Evolutionary conservation across 257 asterid genomes (phyloP).

Genomic region (Fraxinus quadrangulata): DNA sequence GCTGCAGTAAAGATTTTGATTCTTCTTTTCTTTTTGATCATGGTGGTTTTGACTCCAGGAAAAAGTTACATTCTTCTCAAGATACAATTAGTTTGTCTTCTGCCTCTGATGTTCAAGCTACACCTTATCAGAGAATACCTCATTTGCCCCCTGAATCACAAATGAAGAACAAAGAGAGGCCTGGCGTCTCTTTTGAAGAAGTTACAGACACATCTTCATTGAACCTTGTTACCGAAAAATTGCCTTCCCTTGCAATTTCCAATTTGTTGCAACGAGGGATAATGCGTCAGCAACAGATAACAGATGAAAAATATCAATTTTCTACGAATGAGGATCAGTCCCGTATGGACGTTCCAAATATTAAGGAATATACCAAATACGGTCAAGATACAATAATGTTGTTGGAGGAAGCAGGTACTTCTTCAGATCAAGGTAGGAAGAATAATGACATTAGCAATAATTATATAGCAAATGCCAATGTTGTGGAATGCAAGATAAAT

Average conservation of each 20-base stretch:
- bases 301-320: conserved; percentile 31
- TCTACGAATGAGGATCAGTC: conserved; percentile 31
- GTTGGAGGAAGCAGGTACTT: conserved; percentile 30
- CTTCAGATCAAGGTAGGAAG: conserved; percentile 26
- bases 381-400: conserved; percentile 21
- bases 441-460: conserved; percentile 19
- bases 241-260: conserved; percentile 40
- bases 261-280: conserved; percentile 35
- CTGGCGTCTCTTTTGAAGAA: conserved; percentile 33
- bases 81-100: conserved; percentile 31
- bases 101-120: conserved; percentile 26
- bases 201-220: conserved; percentile 25
- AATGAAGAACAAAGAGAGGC: conserved; percentile 32
- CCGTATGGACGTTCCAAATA: conserved; percentile 25
- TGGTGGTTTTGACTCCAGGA: conserved; percentile 25
- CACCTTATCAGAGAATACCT: conserved; percentile 26
- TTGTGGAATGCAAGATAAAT: conserved; percentile 33
- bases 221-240: conserved; percentile 32
- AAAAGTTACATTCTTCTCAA: conserved; percentile 35
- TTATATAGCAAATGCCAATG: conserved; percentile 23
- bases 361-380: conserved; percentile 34
- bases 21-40: conserved; percentile 40
- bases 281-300: conserved; percentile 34
- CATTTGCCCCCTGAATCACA: conserved; percentile 34
- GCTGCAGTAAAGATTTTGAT: conserved; percentile 35